Evolutionary conservation across 108 stramenopile species (phyloP).

Genomic region (Conticribra guillardii): DNA sequence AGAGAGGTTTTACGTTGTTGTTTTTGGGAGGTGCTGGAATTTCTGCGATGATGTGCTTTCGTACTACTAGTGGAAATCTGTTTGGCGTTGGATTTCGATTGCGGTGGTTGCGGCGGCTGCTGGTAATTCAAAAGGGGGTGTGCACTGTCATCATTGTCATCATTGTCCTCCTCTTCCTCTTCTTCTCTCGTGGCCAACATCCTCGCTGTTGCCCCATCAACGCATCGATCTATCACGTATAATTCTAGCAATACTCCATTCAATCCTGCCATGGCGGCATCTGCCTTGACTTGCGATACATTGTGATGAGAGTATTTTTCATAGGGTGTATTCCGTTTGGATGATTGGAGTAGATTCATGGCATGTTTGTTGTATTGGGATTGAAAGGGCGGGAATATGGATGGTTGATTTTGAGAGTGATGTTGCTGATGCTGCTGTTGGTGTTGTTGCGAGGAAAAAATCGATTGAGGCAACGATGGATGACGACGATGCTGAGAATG

Average conservation of each 20-base stretch:
- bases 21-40: not conserved
- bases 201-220: slow-evolving; percentile 31
- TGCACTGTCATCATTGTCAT: slow-evolving; percentile 2
- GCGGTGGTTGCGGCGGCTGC: too few species aligned
- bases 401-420: too few species aligned
- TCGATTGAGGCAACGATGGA: slow-evolving; percentile 24
- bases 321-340: slow-evolving; percentile 22
- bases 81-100: too few species aligned
- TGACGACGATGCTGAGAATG: slow-evolving; percentile 13
- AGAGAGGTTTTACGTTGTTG: slow-evolving; percentile 27
- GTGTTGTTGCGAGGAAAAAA: slow-evolving; percentile 21
- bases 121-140: too few species aligned
- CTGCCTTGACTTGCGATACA: slow-evolving; percentile 34
- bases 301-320: slow-evolving; percentile 32
- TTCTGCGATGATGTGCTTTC: not conserved
- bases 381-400: not conserved
- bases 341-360: slow-evolving; percentile 17
- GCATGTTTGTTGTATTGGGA: not conserved
- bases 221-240: slow-evolving; percentile 38
- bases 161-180: not conserved
- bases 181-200: slow-evolving; percentile 32
- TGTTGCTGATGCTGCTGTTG: slow-evolving; percentile 4
- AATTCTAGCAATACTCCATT: slow-evolving; percentile 25
- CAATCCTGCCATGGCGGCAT: slow-evolving; percentile 46
- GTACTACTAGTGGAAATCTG: too few species aligned